phyloP scores from a whole-genome alignment of 1,284 basidiomycete genomes.

The Wallemia ichthyophaga region DNA sequence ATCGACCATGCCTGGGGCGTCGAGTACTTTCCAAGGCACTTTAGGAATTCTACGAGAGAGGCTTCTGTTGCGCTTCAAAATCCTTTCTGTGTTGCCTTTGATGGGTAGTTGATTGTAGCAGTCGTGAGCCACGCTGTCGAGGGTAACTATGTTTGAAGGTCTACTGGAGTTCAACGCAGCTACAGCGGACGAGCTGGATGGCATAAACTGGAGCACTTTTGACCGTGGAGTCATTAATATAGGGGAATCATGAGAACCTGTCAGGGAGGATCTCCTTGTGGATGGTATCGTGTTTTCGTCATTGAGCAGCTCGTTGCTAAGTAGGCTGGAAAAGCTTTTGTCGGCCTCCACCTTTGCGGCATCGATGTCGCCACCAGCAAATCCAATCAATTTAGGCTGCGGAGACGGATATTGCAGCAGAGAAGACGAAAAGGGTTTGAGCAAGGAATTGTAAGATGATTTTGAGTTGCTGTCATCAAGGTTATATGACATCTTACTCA shows the following conservation, averaged over 20 bases:
- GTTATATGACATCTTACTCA: not conserved
- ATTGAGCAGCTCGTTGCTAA: constrained; percentile 2
- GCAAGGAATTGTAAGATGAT: no score
- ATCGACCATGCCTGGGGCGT: constrained; percentile 76
- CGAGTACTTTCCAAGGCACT: constrained; percentile 90
- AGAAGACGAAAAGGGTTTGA: no score
- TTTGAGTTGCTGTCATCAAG: not conserved
- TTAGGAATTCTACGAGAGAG: constrained; percentile 31
- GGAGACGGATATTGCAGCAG: not conserved
- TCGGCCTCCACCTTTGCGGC: constrained; percentile 1
- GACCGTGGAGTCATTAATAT: constrained; percentile 12
- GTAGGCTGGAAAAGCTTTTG: not conserved
- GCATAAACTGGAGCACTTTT: constrained; percentile 11
- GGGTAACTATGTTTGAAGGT: constrained; percentile 8
- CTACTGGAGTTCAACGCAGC: constrained; percentile 11
- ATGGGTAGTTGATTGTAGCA: constrained; percentile 75
- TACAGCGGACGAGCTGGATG: constrained; percentile 20
- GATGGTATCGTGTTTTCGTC: constrained; percentile 1
- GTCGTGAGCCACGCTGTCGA: constrained; percentile 34
- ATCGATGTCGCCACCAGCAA: not conserved
- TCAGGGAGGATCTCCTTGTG: constrained; percentile 3
- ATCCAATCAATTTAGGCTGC: not conserved
- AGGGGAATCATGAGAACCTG: constrained; percentile 7
- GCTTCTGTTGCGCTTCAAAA: constrained; percentile 20
- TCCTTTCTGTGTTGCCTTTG: constrained; percentile 42